These are phyloP conservation scores for Limtongia smithiae DNA, from an alignment of 805 yeast species.

Conservation along the genomic window DNA sequence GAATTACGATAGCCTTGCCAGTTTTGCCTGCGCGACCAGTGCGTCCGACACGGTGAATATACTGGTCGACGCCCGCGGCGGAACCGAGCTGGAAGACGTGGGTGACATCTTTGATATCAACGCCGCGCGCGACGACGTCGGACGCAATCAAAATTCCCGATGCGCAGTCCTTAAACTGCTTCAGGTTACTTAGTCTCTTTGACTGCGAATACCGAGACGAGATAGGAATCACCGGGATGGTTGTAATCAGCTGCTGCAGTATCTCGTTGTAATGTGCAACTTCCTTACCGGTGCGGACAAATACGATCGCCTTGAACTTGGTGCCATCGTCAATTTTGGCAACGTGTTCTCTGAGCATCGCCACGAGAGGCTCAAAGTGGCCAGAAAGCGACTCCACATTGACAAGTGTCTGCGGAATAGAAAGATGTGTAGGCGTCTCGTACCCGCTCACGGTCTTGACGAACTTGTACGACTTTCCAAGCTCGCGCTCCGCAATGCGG, in stretches of 20 bases:
- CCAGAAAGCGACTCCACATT: conserved; percentile 34
- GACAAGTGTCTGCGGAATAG: conserved; percentile 50
- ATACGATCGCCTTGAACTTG: conserved; percentile 73
- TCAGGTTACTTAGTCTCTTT: conserved; percentile 59
- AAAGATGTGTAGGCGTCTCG: conserved; percentile 65
- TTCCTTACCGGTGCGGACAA: conserved; percentile 71
- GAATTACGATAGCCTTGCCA: conserved; percentile 66
- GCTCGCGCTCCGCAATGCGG: conserved; percentile 54
- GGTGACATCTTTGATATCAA: conserved; percentile 86
- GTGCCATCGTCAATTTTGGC: conserved; percentile 37
- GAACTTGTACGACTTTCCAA: conserved; percentile 51
- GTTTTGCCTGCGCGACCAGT: conserved; percentile 87
- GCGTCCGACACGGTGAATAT: conserved; percentile 91
- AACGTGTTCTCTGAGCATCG: conserved; percentile 67
- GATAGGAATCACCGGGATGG: conserved; percentile 34
- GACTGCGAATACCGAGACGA: conserved; percentile 77
- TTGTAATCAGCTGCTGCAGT: conserved; percentile 24
- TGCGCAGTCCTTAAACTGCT: conserved; percentile 47
- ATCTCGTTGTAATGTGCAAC: conserved; percentile 55
- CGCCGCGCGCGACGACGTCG: conserved; percentile 94
- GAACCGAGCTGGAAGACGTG: conserved; percentile 81
- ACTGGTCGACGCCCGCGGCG: conserved; percentile 71
- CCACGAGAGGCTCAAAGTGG: conserved; percentile 50
- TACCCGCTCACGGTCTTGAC: conserved; percentile 63
- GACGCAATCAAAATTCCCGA: conserved; percentile 71